Conservation (phyloP, 169 alveolate genomes). For the Amoebophrya sp. region DNA sequence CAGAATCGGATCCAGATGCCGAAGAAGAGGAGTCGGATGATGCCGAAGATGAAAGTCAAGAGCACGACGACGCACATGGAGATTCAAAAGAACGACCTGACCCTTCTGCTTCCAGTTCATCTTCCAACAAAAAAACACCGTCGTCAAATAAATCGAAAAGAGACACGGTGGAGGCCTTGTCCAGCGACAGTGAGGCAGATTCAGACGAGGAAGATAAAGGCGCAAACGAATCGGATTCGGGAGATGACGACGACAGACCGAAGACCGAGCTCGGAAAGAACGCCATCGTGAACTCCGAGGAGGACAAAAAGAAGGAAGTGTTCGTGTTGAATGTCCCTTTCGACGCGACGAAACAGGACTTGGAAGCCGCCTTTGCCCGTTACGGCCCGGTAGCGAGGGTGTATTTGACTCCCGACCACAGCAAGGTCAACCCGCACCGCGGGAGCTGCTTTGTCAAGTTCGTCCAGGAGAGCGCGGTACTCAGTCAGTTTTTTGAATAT, state of each 20-base stretch:
- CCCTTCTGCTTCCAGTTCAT: too few species aligned
- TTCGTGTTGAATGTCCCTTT: constrained; percentile 6
- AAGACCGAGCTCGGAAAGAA: neutral
- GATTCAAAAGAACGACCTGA: too few species aligned
- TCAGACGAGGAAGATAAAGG: too few species aligned
- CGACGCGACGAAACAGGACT: neutral
- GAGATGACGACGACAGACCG: neutral
- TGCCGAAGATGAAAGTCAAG: too few species aligned
- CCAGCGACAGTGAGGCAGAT: too few species aligned
- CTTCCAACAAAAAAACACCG: too few species aligned
- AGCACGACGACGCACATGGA: too few species aligned
- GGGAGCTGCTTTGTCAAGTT: neutral
- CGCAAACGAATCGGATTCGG: neutral
- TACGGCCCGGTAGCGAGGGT: constrained; percentile 5
- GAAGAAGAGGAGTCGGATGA: neutral
- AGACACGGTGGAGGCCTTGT: too few species aligned
- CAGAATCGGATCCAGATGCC: neutral
- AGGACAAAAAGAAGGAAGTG: neutral
- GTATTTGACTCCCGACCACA: neutral
- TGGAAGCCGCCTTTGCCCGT: neutral
- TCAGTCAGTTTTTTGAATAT: too few species aligned
- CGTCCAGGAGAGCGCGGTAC: constrained; percentile 11
- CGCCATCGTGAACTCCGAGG: neutral
- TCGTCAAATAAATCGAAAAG: too few species aligned
- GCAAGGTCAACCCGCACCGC: neutral